Percentiles rank a stretch among this genome's conserved stretches.
Evolutionary conservation across 345 rosid genomes (phyloP).

Genomic region (Salix viminalis): DNA sequence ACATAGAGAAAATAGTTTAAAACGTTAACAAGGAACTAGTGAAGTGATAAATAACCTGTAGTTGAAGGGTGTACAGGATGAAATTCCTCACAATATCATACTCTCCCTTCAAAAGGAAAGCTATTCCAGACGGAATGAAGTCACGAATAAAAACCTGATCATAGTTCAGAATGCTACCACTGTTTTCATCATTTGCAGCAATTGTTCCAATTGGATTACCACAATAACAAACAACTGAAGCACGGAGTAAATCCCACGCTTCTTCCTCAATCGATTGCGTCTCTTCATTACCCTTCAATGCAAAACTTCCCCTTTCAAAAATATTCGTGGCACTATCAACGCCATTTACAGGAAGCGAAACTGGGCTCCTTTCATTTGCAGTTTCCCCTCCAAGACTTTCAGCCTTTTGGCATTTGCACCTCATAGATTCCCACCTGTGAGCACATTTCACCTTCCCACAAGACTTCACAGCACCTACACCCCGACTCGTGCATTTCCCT

Average conservation of each 20-base stretch:
- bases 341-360: background rate
- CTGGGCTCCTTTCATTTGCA: constrained; percentile 21
- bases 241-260: constrained; percentile 25
- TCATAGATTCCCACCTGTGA: constrained; percentile 14
- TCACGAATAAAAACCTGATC: constrained; percentile 79
- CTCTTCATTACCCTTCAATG: background rate
- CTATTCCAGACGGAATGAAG: constrained; percentile 85
- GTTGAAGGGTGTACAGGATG: constrained; percentile 87
- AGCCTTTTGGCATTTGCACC: constrained; percentile 43
- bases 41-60: constrained; percentile 48
- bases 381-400: constrained; percentile 32
- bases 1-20: background rate
- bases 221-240: constrained; percentile 23
- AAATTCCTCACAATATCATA: constrained; percentile 81
- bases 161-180: constrained; percentile 20
- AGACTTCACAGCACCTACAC: background rate
- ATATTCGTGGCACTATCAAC: background rate
- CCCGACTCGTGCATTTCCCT: background rate
- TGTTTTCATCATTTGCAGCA: constrained; percentile 29
- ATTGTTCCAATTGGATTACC: constrained; percentile 33
- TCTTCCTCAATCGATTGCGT: constrained; percentile 15
- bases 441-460: background rate
- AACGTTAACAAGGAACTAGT: constrained; percentile 8
- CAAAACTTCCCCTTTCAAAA: background rate
- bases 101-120: constrained; percentile 92